Conservation (phyloP, 1,139 yeast species). For the Kodamaea sp. region DNA sequence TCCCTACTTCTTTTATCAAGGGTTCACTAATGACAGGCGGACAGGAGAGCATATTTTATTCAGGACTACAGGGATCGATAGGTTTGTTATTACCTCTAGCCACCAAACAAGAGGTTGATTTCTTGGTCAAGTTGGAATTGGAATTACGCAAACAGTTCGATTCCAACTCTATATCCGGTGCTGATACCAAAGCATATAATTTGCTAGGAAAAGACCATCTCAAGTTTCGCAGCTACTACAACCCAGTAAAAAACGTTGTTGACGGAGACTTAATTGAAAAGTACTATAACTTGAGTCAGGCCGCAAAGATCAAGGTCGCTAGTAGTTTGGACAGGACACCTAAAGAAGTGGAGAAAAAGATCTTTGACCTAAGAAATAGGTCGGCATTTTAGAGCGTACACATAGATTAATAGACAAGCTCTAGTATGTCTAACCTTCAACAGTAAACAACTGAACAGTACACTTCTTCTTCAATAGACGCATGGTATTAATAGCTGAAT, state of each 20-base stretch:
- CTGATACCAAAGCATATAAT: slow-evolving; percentile 19
- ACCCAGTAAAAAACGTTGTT: slow-evolving; percentile 71
- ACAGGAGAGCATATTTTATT: slow-evolving; percentile 63
- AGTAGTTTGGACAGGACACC: slow-evolving; percentile 55
- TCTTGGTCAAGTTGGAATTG: slow-evolving; percentile 57
- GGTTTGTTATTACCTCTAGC: slow-evolving; percentile 73
- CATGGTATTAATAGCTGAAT: no score
- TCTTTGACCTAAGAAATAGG: slow-evolving; percentile 58
- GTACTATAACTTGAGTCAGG: slow-evolving; percentile 40
- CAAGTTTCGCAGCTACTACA: slow-evolving; percentile 73
- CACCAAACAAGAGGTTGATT: slow-evolving; percentile 61
- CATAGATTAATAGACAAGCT: not conserved
- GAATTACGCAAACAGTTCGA: slow-evolving; percentile 41
- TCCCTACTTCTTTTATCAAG: slow-evolving; percentile 60
- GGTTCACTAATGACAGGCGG: slow-evolving; percentile 63
- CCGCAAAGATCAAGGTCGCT: slow-evolving; percentile 50
- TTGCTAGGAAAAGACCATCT: slow-evolving; percentile 67
- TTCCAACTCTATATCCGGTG: slow-evolving; percentile 28
- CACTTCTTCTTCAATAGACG: no score
- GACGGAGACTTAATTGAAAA: slow-evolving; percentile 87
- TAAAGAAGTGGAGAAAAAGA: slow-evolving; percentile 59
- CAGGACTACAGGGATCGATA: slow-evolving; percentile 80
- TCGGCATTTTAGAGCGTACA: slow-evolving; percentile 42
- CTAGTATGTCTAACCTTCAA: no score
- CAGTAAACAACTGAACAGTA: no score